Evolutionary conservation across 352 stramenopile genomes (phyloP).

Genomic region (Phytophthora pinifolia): DNA sequence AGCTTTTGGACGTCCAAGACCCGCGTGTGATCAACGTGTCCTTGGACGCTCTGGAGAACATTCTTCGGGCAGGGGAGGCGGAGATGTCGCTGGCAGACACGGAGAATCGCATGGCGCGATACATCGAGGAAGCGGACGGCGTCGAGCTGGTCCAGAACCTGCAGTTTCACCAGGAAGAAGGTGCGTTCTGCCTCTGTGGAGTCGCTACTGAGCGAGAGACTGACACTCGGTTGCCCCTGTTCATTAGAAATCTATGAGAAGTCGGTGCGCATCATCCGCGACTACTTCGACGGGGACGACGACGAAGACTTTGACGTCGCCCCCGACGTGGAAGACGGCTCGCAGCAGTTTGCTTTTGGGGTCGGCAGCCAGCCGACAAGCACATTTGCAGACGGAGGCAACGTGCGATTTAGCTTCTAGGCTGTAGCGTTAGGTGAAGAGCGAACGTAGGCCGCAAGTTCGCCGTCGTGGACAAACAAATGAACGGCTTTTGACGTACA

Average conservation of each 20-base stretch:
- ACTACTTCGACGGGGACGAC: constrained; percentile 97
- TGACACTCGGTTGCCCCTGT: too few species aligned
- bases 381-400: constrained; percentile 11
- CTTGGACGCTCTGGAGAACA: constrained; percentile 97
- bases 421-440: constrained; percentile 15
- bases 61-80: constrained; percentile 84
- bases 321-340: constrained; percentile 49
- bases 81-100: constrained; percentile 72
- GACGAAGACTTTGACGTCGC: constrained; percentile 91
- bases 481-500: neutral
- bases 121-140: constrained; percentile 95
- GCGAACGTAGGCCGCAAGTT: neutral
- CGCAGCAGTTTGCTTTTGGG: constrained; percentile 72
- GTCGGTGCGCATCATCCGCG: constrained; percentile 94
- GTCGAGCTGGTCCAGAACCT: constrained; percentile 97
- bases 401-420: constrained; percentile 33
- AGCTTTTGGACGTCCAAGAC: constrained; percentile 93
- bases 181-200: constrained; percentile 59
- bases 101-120: constrained; percentile 96
- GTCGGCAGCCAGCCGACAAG: constrained; percentile 20
- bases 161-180: constrained; percentile 96
- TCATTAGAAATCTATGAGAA: constrained; percentile 94
- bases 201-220: too few species aligned
- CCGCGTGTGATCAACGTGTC: constrained; percentile 97
- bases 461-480: constrained; percentile 1